Base-by-base conservation (phyloP, 345 rosid genomes). In the Acer yangbiense region DNA sequence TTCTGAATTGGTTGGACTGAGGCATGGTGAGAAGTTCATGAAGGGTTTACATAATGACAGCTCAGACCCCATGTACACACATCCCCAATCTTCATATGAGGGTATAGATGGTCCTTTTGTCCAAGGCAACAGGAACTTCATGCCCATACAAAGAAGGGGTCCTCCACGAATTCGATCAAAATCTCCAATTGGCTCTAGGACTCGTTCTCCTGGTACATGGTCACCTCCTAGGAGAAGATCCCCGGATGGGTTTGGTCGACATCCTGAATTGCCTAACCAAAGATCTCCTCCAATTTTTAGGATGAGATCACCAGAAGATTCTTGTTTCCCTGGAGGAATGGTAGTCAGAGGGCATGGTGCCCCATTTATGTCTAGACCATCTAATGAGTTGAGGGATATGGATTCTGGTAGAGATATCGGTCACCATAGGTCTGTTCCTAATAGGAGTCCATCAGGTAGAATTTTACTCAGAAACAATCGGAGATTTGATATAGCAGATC, bases 171-270 rank as follows among this genome's bases (percentile, higher is more conserved):
- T 84, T 80, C 88, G 80, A 60, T 94, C 96, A 20, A 88, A 89
- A 39, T 94, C 97, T 82, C 98, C 97, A 23, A 20, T 81, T 35
- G 87, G 93, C 82, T 82, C 85, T 78, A 86, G 91, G 68, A 81
- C 88, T 69, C 86, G 89, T 63, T 87, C 95, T 71, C 90, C 92
- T 65, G 88, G 88, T 88, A 85, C 87, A 62, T 91, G 97, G 89
- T 82, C 91, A 21, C 82, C 97, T 78, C 85, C 87, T 17, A 83
- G 93, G 87, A 88, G 92, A 83, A 88, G 97, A 78, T 83, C 98
- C 35, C 92, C 90, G 10, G 92, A 91, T 75, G 92, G 85, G 2
- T 91, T 89, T 81, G 85, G 78, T 83, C 91, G 91, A 67, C 87
- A 83, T 69, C 74, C 87, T 68, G 94, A 91, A 27, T 85, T 92